Evolutionary conservation across 2,329 filamentous ascomycete species (phyloP), one percentile per base, ranked within the genome.

Genomic region (Exophiala aquamarina): DNA sequence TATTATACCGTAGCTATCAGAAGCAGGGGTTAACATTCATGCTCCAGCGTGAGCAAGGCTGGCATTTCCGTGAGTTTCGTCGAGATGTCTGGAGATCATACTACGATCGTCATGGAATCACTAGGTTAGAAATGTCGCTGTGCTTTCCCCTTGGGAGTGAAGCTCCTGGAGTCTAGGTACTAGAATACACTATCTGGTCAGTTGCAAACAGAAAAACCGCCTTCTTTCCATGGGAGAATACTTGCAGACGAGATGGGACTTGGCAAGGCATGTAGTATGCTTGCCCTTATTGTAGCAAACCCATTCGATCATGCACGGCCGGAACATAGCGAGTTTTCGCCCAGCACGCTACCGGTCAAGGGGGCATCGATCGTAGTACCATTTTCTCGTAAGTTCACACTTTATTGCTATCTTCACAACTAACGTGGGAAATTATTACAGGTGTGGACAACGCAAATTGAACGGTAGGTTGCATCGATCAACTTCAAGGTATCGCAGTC

Each of bases 181-280:
- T 20, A 17, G 0, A 72, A 74, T 36, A 53, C 55, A 2, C 50
- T 72, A 0, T 66, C 66, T 1, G 51, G 58, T 0, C 34, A 48
- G 0, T 32, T 33, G 8, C 64, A 70, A 32, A 0, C 2, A 0
- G 60, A 71, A 3, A 54, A 60, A 1, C 71, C 71, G 0, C 49
- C 59, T 2, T 29, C 58, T 0, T 72, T 72, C n/a, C 59, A 58
- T 8, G 73, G 73, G 0, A 73, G 73, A 1, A 69, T 75, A n/a
- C 59, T 75, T 17, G 72, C 71, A 1, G 73, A 75, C 47, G 62
- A 66, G 0, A 76, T 75, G 73, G 73, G 73, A 1, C 57, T 75
- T 0, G 73, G 73, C 0, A 76, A 76, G 43, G 73, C 72, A 0
- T 49, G 74, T 1, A 66, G 66, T 0, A 73, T 74, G 66, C 69